A percentile compares a stretch with the other conserved stretches of the same genome.
These are phyloP conservation scores for Trichoderma gracile DNA, from an alignment of 2,329 filamentous ascomycete species.

Conservation along the genomic window DNA sequence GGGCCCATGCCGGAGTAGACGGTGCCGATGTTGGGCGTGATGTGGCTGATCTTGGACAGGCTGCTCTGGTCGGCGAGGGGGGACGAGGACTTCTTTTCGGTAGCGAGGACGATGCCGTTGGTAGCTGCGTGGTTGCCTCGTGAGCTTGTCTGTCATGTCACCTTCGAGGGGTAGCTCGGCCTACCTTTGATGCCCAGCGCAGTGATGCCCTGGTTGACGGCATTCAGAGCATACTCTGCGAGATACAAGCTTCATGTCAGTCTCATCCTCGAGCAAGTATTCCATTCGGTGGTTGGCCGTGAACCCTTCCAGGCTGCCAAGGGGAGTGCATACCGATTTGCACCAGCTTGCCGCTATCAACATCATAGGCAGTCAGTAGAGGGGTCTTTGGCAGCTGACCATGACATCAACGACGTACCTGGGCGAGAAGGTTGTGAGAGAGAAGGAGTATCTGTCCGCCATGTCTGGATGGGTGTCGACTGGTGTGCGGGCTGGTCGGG, in stretches of 20 bases:
- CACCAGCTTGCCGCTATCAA: slow-evolving; percentile 87
- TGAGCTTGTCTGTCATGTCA: background rate
- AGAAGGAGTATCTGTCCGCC: slow-evolving; percentile 99
- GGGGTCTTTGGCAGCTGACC: slow-evolving; percentile 23
- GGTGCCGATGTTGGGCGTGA: slow-evolving; percentile 99
- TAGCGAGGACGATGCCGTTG: slow-evolving; percentile 97
- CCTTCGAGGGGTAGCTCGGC: slow-evolving; percentile 24
- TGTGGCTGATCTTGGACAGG: slow-evolving; percentile 93
- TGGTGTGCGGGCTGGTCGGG: slow-evolving; percentile 25
- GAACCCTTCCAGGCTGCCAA: background rate
- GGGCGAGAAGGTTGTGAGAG: slow-evolving; percentile 97
- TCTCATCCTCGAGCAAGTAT: background rate
- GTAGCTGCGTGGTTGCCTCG: slow-evolving; percentile 63
- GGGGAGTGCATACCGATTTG: slow-evolving; percentile 70
- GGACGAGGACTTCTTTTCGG: slow-evolving; percentile 98
- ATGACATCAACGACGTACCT: slow-evolving; percentile 63
- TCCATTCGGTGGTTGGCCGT: background rate
- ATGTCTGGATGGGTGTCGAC: slow-evolving; percentile 53
- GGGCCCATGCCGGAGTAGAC: slow-evolving; percentile 99
- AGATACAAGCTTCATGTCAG: slow-evolving; percentile 19
- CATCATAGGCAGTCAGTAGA: slow-evolving; percentile 38
- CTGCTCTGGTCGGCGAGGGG: slow-evolving; percentile 94
- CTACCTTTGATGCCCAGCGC: slow-evolving; percentile 97
- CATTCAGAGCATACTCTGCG: slow-evolving; percentile 96
- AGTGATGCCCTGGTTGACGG: slow-evolving; percentile 98